These are phyloP conservation scores for Aspergillus neotritici DNA, from an alignment of 2,329 filamentous ascomycete species.

Conservation along the genomic window DNA sequence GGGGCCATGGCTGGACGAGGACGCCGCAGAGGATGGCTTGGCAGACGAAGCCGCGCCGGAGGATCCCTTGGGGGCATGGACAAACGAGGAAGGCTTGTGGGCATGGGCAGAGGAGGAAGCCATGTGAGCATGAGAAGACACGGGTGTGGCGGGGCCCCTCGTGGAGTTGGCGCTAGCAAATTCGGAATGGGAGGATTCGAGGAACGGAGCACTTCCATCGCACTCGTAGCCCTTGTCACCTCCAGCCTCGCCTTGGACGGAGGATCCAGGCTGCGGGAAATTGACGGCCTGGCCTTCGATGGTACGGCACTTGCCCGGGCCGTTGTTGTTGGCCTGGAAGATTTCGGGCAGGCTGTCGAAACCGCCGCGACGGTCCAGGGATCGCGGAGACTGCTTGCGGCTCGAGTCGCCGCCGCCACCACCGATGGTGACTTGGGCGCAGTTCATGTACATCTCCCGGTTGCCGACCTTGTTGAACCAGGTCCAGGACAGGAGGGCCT, in stretches of 20 bases:
- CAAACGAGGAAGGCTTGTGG: too few relatives aligned
- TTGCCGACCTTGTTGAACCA: constrained; percentile 74
- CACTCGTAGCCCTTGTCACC: constrained; percentile 33
- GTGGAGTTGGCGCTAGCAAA: too few relatives aligned
- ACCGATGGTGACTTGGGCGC: constrained; percentile 61
- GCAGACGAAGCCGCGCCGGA: too few relatives aligned
- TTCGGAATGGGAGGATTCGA: constrained; percentile 5
- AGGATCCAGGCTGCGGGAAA: constrained; percentile 62
- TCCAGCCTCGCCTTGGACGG: constrained; percentile 35
- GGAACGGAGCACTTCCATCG: constrained; percentile 26
- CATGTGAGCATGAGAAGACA: too few relatives aligned
- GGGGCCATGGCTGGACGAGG: too few relatives aligned
- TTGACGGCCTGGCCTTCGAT: constrained; percentile 52
- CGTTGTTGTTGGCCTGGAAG: constrained; percentile 64
- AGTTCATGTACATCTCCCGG: constrained; percentile 85
- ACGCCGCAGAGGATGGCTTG: too few relatives aligned
- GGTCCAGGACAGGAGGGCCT: constrained; percentile 67
- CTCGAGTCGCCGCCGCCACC: constrained; percentile 18
- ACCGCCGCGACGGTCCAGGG: constrained; percentile 11
- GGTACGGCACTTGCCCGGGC: constrained; percentile 51
- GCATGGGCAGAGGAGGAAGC: too few relatives aligned
- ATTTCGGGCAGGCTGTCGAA: constrained; percentile 59
- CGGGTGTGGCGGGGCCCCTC: too few relatives aligned
- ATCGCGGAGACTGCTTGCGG: constrained; percentile 6
- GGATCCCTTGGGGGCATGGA: too few relatives aligned